phyloP scores from a whole-genome alignment of 2,329 filamentous ascomycete genomes.

The Colletotrichum sidae region DNA sequence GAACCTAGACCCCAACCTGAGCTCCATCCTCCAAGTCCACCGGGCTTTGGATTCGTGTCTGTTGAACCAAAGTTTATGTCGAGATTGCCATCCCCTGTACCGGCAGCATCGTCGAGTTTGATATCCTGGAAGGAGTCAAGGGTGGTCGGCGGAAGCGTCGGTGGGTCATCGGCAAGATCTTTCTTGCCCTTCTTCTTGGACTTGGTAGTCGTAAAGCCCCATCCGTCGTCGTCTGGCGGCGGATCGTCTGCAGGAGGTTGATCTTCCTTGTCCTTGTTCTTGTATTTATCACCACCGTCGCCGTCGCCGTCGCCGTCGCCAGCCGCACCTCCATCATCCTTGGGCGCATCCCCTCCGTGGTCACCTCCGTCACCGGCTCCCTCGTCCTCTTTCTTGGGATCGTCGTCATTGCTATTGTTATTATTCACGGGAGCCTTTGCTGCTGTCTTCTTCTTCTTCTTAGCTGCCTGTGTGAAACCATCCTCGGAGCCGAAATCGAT shows the following conservation, averaged over 20 bases:
- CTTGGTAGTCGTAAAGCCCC: slow-evolving; percentile 62
- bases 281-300: slow-evolving; percentile 41
- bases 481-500: slow-evolving; percentile 70
- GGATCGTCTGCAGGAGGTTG: slow-evolving; percentile 47
- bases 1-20: slow-evolving; percentile 64
- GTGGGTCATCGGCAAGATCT: slow-evolving; percentile 46
- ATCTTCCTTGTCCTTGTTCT: slow-evolving; percentile 41
- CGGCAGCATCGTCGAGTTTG: slow-evolving; percentile 68
- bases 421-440: slow-evolving; percentile 55
- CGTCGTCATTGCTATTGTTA: slow-evolving; percentile 59
- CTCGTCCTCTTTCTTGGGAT: slow-evolving; percentile 48
- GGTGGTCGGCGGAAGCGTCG: slow-evolving; percentile 42
- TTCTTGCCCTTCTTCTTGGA: slow-evolving; percentile 68
- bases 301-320: slow-evolving; percentile 44
- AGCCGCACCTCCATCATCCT: slow-evolving; percentile 34
- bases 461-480: slow-evolving; percentile 65
- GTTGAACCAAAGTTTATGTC: slow-evolving; percentile 66
- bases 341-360: slow-evolving; percentile 40
- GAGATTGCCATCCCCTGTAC: slow-evolving; percentile 56
- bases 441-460: slow-evolving; percentile 67
- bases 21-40: slow-evolving; percentile 69
- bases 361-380: slow-evolving; percentile 48
- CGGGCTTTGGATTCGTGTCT: slow-evolving; percentile 46
- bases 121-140: slow-evolving; percentile 72
- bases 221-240: slow-evolving; percentile 64